Base-by-base conservation (phyloP, 2,329 filamentous ascomycete genomes). In the Trichoderma hamatum region DNA sequence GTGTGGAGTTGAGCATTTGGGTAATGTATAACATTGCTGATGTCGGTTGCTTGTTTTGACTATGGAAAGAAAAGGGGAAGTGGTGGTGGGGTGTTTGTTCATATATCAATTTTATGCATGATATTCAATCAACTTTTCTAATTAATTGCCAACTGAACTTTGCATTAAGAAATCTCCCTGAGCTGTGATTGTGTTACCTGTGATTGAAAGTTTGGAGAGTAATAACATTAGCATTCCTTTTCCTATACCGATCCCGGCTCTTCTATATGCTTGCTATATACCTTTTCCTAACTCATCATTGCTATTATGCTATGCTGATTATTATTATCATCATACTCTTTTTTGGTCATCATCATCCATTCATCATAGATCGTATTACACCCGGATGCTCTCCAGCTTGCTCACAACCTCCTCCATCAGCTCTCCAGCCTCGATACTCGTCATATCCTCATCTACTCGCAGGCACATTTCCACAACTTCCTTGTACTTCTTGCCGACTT, bases 381-480 rank as follows among this genome's bases (percentile, higher is more conserved):
- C 73, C 10, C 71, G 73, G 36, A 83, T 79, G 26, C 76, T 76
- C 71, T 84, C 82, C 24, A 83, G 72, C 28, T 73, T 80, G 11
- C 76, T 74, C 16, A 84, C 82, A 3, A 83, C 80, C 58, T 74
- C 79, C 69, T 82, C 80, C 78, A 84, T 82, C 51, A 82, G 67
- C 66, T 79, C 77, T 1, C 77, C 78, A 13, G 78, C 80, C 63
- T 82, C 80, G 5, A 73, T 73, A 32, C 77, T 76, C 14, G 75
- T 74, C 69, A 82, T 74, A n/a, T 80, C 78, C 58, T 82, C 80
- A 24, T 72, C 76, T 11, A 74, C 80, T 43, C 72, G 73, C 5
- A 84, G 72, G 69, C 82, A 84, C 70, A 77, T 77, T 68, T 81
- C 81, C 6, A 84, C 82, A 4, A 83, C 79, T 28, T 80, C 76